Evolutionary conservation across 352 stramenopile genomes (phyloP), one percentile per base, ranked within the genome.

Genomic region (Phytophthora tubulina): DNA sequence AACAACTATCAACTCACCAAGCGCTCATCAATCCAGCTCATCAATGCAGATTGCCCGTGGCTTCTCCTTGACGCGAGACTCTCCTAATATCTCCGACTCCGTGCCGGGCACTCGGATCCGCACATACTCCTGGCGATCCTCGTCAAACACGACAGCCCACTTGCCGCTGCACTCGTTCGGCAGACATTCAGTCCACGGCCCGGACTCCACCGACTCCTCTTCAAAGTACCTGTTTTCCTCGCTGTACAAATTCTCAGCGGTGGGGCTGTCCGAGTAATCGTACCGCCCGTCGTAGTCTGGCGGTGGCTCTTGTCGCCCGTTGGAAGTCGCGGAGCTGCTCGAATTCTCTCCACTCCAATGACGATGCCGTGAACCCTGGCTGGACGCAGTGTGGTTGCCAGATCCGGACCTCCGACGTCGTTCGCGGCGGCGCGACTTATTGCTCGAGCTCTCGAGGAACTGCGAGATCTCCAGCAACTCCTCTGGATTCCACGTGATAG

Each of bases 41-140:
- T 88, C 81, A 35, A 88, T 84, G 49, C 79, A 86, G 32, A 86
- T 74, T 31, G 67, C 76, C 53, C 78, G 54, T 1, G 74, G 59
- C 1, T 61, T 54, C 27, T 73, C 38, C 54, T 71, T 62, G 38
- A 78, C 66, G 9, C 64, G 58, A 1, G 63, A 67, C n/a, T 6
- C 14, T 33, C 21, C 46, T 2, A 58, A 44, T 13, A 7, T 78
- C 73, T 77, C 73, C 42, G 57, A 59, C 9, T 78, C 55, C 30
- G 69, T 36, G 3, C 53, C 51, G 3, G 65, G 58, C 39, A 77
- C 70, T 31, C 59, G 70, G 38, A 77, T 69, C 27, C 57, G 60
- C 14, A 74, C 60, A 30, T 74, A 79, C 32, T 80, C 60, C 8
- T 78, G 66, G 9, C 72, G 53, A 35, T 69, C 72, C 38, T 74